Evolutionary conservation across 495 filamentous ascomycete species (phyloP).

Genomic region (Penicillium cinerascens): DNA sequence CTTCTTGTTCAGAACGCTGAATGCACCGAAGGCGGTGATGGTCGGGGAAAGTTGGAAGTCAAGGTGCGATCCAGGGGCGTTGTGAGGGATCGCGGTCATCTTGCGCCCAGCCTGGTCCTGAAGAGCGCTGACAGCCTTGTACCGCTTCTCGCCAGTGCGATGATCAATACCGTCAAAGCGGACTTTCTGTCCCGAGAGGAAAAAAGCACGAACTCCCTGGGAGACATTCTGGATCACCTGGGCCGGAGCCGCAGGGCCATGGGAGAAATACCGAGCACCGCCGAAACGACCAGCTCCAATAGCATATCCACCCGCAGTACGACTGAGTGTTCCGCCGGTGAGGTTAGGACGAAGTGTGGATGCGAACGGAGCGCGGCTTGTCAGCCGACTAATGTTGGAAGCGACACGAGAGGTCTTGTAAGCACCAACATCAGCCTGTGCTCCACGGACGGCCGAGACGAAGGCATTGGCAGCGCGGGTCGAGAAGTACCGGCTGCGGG

Average conservation of each 20-base stretch:
- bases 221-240: conserved; percentile 95
- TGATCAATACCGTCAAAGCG: conserved; percentile 73
- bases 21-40: conserved; percentile 72
- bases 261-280: conserved; percentile 83
- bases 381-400: conserved; percentile 60
- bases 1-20: conserved; percentile 37
- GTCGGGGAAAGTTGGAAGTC: conserved; percentile 86
- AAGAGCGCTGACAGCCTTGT: conserved; percentile 62
- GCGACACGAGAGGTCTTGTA: conserved; percentile 64
- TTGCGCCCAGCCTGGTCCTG: conserved; percentile 66
- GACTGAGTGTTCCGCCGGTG: conserved; percentile 79
- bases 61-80: conserved; percentile 69
- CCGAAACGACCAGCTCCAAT: conserved; percentile 66
- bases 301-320: conserved; percentile 83
- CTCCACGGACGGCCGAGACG: conserved; percentile 50
- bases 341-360: conserved; percentile 88
- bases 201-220: conserved; percentile 83
- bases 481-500: conserved; percentile 70
- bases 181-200: conserved; percentile 79
- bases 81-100: conserved; percentile 51
- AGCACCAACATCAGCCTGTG: conserved; percentile 59
- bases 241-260: conserved; percentile 76
- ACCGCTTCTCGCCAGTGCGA: conserved; percentile 69
- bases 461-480: conserved; percentile 64
- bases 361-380: conserved; percentile 80